Percentiles rank a stretch among this genome's conserved stretches.
Conservation (phyloP, 1,284 basidiomycete species). For the Ceratorhiza oryzae-sativae region DNA sequence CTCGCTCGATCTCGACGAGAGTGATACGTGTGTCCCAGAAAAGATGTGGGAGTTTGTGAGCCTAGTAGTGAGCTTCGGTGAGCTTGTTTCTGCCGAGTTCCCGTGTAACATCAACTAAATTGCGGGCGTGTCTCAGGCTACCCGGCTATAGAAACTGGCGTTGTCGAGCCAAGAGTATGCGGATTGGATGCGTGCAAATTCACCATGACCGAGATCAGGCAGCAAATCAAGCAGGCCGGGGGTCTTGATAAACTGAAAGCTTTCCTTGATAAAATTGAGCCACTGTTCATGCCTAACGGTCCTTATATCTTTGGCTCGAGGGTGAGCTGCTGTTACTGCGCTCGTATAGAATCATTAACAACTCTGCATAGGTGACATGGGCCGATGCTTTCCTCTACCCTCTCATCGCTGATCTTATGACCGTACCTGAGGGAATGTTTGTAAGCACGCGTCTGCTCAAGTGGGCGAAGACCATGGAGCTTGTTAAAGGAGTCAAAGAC, state of each 20-base stretch:
- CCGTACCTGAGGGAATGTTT: slow-evolving; percentile 39
- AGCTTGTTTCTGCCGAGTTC: not conserved
- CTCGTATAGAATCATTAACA: not conserved
- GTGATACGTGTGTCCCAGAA: slow-evolving; percentile 27
- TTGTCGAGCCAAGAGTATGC: slow-evolving; percentile 35
- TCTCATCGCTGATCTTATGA: slow-evolving; percentile 36
- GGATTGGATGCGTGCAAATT: slow-evolving; percentile 38
- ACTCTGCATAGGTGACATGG: slow-evolving; percentile 36
- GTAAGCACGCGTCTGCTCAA: slow-evolving; percentile 33
- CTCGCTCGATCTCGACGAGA: slow-evolving; percentile 36
- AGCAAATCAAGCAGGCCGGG: slow-evolving; percentile 38
- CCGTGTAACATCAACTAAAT: not conserved
- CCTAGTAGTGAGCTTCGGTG: slow-evolving; percentile 37
- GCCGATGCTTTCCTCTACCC: slow-evolving; percentile 40
- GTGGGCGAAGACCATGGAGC: slow-evolving; percentile 37
- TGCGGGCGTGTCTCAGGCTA: slow-evolving; percentile 36
- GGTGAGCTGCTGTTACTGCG: slow-evolving; percentile 6
- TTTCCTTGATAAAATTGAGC: slow-evolving; percentile 38
- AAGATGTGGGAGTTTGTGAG: slow-evolving; percentile 42
- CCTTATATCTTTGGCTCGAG: slow-evolving; percentile 36
- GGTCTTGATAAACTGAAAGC: slow-evolving; percentile 35
- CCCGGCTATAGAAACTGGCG: slow-evolving; percentile 38
- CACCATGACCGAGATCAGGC: slow-evolving; percentile 37
- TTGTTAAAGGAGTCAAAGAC: slow-evolving; percentile 22
- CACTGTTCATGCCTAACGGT: slow-evolving; percentile 32